Evolutionary conservation across 306 rosid genomes (phyloP).

Genomic region (Casuarina glauca): DNA sequence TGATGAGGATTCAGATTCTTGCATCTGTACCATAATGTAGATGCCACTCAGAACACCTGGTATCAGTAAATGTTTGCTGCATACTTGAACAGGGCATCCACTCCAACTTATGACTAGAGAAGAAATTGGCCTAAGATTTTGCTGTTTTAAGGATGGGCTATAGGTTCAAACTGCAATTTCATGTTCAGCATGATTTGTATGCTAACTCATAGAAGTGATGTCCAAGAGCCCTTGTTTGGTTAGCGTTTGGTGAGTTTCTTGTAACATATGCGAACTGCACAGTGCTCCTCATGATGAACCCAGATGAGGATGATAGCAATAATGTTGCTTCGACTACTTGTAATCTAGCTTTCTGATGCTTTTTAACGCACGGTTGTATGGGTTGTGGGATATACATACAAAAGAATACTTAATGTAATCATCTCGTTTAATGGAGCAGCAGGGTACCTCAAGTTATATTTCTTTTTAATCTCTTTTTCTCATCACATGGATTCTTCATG

Average conservation of each 20-base stretch:
- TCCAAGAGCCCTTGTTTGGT: conserved; percentile 33
- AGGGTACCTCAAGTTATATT: conserved; percentile 22
- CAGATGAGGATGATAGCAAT: conserved; percentile 31
- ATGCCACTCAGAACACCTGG: conserved; percentile 30
- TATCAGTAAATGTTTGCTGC: conserved; percentile 45
- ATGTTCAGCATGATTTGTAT: conserved; percentile 33
- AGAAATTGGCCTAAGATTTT: conserved; percentile 27
- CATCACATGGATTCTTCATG: not conserved
- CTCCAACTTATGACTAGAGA: conserved; percentile 25
- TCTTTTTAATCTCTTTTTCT: conserved; percentile 1
- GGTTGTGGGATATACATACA: conserved; percentile 27
- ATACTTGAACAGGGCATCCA: conserved; percentile 35
- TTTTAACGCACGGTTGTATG: conserved; percentile 28
- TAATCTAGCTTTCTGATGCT: conserved; percentile 32
- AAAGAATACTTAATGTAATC: conserved; percentile 16
- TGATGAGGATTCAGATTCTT: conserved; percentile 71
- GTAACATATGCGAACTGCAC: conserved; percentile 23
- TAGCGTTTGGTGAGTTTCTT: conserved; percentile 29
- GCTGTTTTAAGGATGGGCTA: conserved; percentile 33
- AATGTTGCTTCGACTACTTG: conserved; percentile 27
- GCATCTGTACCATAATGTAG: conserved; percentile 80
- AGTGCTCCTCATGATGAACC: conserved; percentile 27
- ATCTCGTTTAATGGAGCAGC: conserved; percentile 24
- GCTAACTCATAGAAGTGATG: conserved; percentile 32
- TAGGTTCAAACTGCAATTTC: conserved; percentile 29